These are phyloP conservation scores for Claviceps africana DNA, from an alignment of 2,329 filamentous ascomycete genomes.

Conservation along the genomic window DNA sequence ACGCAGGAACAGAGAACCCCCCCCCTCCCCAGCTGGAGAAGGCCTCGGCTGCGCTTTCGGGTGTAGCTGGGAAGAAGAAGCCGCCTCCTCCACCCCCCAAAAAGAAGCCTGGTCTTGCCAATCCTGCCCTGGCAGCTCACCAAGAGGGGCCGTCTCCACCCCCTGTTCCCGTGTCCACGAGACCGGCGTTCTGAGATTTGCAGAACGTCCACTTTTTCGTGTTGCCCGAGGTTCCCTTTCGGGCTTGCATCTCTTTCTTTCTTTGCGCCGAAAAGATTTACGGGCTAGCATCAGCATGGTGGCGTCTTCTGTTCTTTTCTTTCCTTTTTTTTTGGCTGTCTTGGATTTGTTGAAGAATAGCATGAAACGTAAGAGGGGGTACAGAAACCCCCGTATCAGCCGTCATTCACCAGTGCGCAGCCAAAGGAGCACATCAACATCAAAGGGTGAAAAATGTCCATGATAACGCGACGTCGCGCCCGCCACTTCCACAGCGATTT, in stretches of 20 bases:
- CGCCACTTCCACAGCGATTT: too few relatives aligned
- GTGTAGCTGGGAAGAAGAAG: slow-evolving; percentile 34
- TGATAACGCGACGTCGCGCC: too few relatives aligned
- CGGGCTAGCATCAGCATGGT: not conserved
- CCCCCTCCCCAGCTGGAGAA: not conserved
- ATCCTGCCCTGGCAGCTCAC: slow-evolving; percentile 8
- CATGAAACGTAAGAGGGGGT: not conserved
- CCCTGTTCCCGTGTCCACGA: slow-evolving; percentile 34
- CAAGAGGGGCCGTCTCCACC: slow-evolving; percentile 31
- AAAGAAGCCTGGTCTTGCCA: slow-evolving; percentile 32
- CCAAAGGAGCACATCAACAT: too few relatives aligned
- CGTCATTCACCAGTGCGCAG: not conserved
- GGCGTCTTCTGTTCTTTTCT: not conserved
- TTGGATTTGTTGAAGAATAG: not conserved
- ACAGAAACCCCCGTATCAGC: not conserved
- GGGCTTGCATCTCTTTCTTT: not conserved
- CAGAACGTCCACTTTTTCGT: not conserved
- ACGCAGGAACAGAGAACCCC: slow-evolving; percentile 9
- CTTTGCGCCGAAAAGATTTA: not conserved
- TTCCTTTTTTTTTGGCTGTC: too few relatives aligned
- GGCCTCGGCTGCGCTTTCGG: not conserved
- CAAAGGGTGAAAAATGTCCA: too few relatives aligned
- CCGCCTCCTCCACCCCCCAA: slow-evolving; percentile 38
- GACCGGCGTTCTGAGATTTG: slow-evolving; percentile 27
- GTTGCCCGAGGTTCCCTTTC: not conserved